Base-by-base conservation (phyloP, 2,329 filamentous ascomycete species). In the Colletotrichum tropicale region DNA sequence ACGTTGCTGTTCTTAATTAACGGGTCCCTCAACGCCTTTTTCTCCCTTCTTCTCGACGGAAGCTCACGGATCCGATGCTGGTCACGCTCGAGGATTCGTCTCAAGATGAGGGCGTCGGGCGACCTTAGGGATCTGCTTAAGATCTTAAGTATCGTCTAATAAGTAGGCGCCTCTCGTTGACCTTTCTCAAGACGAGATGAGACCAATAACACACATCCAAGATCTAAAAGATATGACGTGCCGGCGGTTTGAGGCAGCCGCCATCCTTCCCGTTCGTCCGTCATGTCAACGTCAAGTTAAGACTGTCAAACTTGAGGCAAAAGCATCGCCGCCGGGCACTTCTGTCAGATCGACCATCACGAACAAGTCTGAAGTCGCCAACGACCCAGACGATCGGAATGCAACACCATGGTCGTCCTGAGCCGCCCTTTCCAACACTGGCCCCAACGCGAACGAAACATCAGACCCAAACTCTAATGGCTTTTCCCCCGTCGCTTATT, bases 401-500 rank as follows among this genome's bases (percentile, higher is more conserved):
- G 61, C 55, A 55, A 55, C 36, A 32, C 69, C 62, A 62, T 72
- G 26, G 62, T 21, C 21, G 38, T 70, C 12, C 38, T 12, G 30
- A 64, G 26, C 43, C 15, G 28, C 12, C 65, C 21, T 32, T n/a
- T 67, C 65, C 18, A 38, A 38, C 36, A 36, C 16, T 28, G 62
- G 56, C 28, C 67, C 43, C 48, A 74, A 61, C 71, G 30, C 48
- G 10, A 52, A 48, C 36, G 62, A 75, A 75, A 75, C 72, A 72
- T 75, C 55, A 64, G 55, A 28, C 30, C 21, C n/a, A 67, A 75
- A 67, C 69, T 58, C 69, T 72, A 67, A 56, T 55, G 62, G 30
- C 6, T 38, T 38, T 18, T 43, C 43, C 18, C 38, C 15, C 56
- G 43, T 56, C 56, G 56, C 13, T 58, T 34, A 4, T 38, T 65